Base-by-base conservation (phyloP, 352 stramenopile species). In the Thraustotheca clavata region DNA sequence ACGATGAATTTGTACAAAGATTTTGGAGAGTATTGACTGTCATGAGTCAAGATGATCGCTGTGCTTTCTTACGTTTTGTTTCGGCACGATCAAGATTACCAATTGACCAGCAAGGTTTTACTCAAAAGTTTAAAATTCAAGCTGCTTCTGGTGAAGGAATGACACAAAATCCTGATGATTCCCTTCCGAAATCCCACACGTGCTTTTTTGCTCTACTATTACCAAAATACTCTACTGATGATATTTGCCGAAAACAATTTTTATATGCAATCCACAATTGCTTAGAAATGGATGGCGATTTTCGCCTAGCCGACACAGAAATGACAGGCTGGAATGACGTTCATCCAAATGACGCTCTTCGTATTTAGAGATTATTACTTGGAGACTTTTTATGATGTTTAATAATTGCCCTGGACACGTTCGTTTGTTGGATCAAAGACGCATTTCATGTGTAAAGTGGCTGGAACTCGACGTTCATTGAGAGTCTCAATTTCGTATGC, bases 51-150 rank as follows among this genome's bases (percentile, higher is more conserved):
- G 72, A 88, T 9, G 81, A 94, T 47, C 83, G 83, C 40, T 73
- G 78, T 4, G 80, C 80, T 5, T 94, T 94, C 48, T 60, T 94
- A 33, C 76, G 83, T 12, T 94, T 94, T 46, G 85, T 92, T 3
- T 94, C 83, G 81, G 85, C 83, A 1, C 79, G 85, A 18, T 88
- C 83, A 1, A 74, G 81, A 3, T 60, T 94, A 22, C 85, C 85
- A 2, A 62, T 82, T 2, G 76, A 78, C 1, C 74, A 72, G 0
- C 72, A 72, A 20, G 73, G 88, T 55, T 94, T 94, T 43, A 74
- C 86, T 27, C 83, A 92, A 57, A 91, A 91, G 66, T 92, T 94
- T 68, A 94, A 94, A 50, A 89, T 94, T 59, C 85, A 94, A 69
- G 83, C 77, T 1, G 69, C 89, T 35, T 57, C 67, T 2, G 62